Percentiles rank a stretch among this genome's conserved stretches.
Conservation (phyloP, 306 rosid species). For the Lupinus albus region DNA sequence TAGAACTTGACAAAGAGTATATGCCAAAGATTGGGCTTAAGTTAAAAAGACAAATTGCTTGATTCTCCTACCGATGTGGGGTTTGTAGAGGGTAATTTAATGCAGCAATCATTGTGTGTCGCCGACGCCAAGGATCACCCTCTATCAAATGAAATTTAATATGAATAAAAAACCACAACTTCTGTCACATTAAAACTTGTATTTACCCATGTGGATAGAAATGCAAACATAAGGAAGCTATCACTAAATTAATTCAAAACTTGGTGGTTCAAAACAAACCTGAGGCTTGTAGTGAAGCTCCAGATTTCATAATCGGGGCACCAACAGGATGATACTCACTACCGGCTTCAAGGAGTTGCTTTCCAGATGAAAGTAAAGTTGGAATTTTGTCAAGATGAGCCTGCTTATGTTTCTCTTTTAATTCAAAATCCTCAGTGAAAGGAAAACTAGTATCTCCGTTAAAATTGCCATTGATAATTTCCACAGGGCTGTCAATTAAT, state of each 20-base stretch:
- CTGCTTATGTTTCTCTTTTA: constrained; percentile 32
- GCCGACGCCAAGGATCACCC: background rate
- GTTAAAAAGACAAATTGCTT: background rate
- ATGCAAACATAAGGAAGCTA: background rate
- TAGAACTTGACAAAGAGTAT: background rate
- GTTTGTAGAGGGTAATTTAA: too few relatives aligned
- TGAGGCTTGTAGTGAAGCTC: constrained; percentile 84
- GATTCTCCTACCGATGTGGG: background rate
- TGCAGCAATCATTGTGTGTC: background rate
- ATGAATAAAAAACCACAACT: background rate
- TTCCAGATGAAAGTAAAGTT: constrained; percentile 59
- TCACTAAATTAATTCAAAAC: constrained; percentile 6
- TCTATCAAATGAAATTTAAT: background rate
- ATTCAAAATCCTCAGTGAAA: too few relatives aligned
- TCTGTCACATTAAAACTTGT: background rate
- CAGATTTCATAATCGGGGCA: constrained; percentile 62
- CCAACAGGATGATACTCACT: constrained; percentile 69
- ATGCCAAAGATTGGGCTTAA: background rate
- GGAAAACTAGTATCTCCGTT: constrained; percentile 29
- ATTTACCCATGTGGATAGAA: constrained; percentile 2
- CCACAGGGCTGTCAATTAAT: constrained; percentile 43
- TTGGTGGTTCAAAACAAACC: constrained; percentile 49
- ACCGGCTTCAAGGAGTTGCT: constrained; percentile 56
- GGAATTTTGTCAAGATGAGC: constrained; percentile 31
- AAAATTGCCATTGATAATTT: constrained; percentile 34